A percentile compares a stretch with the other conserved stretches of the same genome.
Conservation (phyloP, 1,139 yeast species). For the Lodderomyces pseudojiufengensis region DNA sequence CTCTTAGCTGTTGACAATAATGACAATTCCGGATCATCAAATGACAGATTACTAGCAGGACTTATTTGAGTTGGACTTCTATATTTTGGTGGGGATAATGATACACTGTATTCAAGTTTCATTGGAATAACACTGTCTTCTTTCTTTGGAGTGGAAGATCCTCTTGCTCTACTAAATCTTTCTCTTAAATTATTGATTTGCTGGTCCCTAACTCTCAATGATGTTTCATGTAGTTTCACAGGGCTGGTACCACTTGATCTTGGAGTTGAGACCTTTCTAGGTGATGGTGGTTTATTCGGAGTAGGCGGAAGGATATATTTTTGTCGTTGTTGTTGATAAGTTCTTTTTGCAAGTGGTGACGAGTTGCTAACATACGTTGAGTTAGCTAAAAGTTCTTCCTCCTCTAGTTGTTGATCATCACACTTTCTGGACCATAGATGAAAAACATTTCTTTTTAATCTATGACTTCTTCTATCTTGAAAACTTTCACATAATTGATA, state of each 20-base stretch:
- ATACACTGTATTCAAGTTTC: slow-evolving; percentile 4
- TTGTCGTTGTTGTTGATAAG: slow-evolving; percentile 10
- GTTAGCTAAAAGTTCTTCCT: slow-evolving; percentile 15
- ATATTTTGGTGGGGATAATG: slow-evolving; percentile 15
- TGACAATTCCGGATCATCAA: slow-evolving; percentile 9
- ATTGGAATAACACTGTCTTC: background rate
- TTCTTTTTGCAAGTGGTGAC: slow-evolving; percentile 36
- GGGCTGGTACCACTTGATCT: slow-evolving; percentile 30
- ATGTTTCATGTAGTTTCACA: slow-evolving; percentile 38
- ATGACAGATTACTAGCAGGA: slow-evolving; percentile 30
- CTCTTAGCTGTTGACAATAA: slow-evolving; percentile 37
- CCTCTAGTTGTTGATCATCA: slow-evolving; percentile 8
- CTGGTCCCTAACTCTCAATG: slow-evolving; percentile 32
- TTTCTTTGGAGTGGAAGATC: slow-evolving; percentile 13
- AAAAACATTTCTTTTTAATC: slow-evolving; percentile 26
- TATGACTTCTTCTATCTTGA: slow-evolving; percentile 29
- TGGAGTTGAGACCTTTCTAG: slow-evolving; percentile 22
- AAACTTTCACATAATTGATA: slow-evolving; percentile 37
- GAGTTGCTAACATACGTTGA: slow-evolving; percentile 24
- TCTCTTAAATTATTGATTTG: slow-evolving; percentile 33
- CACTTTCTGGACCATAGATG: slow-evolving; percentile 36
- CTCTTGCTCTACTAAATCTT: slow-evolving; percentile 31
- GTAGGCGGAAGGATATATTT: slow-evolving; percentile 26
- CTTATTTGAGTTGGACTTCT: slow-evolving; percentile 2
- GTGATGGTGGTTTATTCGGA: slow-evolving; percentile 24